Conservation (phyloP, 2,329 filamentous ascomycete genomes). For the Neobulgaria alba region DNA sequence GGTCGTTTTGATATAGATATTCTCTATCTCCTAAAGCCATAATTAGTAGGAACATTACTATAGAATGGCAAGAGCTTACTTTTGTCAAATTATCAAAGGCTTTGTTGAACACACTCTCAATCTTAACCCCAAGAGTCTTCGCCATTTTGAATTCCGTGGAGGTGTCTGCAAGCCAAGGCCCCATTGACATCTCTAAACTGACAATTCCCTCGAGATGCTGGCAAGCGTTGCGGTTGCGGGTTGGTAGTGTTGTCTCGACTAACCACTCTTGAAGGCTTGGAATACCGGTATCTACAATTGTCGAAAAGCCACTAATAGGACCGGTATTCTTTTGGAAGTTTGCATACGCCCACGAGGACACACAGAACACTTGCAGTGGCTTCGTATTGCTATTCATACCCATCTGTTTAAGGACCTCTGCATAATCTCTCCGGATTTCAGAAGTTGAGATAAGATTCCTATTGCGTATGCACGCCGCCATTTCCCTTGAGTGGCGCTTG, state of each 20-base stretch:
- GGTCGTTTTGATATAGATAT: not conserved
- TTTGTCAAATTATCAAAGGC: too few species aligned
- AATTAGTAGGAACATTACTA: too few species aligned
- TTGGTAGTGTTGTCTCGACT: not conserved
- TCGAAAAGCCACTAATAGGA: not conserved
- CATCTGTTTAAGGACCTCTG: not conserved
- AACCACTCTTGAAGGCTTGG: conserved; percentile 1
- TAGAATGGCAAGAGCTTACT: too few species aligned
- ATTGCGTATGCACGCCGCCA: not conserved
- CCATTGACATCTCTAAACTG: conserved; percentile 1
- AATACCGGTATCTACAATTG: not conserved
- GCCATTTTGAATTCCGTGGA: not conserved
- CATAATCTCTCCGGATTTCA: not conserved
- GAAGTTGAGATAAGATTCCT: not conserved
- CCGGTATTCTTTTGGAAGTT: not conserved
- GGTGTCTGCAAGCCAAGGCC: not conserved
- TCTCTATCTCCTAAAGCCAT: too few species aligned
- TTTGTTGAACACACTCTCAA: too few species aligned
- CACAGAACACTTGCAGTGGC: not conserved
- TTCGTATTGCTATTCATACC: not conserved
- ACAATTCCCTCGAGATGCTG: not conserved
- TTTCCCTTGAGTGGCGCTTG: not conserved
- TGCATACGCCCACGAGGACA: not conserved
- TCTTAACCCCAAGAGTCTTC: too few species aligned
- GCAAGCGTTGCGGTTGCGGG: not conserved